These are phyloP conservation scores for Hortaea werneckii DNA, from an alignment of 2,329 filamentous ascomycete species.

Conservation along the genomic window DNA sequence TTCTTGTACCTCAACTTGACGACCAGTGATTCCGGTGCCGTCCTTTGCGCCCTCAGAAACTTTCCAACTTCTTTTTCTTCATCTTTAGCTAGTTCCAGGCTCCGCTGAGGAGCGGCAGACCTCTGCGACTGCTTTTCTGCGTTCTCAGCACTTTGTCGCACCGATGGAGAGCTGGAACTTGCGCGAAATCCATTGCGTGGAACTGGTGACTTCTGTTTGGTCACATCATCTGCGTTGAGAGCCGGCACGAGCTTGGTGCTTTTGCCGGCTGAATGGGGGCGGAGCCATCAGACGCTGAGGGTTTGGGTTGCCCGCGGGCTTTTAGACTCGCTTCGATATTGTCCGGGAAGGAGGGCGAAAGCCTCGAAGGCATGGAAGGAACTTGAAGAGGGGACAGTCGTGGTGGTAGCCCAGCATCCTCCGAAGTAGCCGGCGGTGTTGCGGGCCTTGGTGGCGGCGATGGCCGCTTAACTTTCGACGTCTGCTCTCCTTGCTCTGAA, in stretches of 20 bases:
- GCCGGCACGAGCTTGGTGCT: constrained; percentile 14
- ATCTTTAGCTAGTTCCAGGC: constrained; percentile 9
- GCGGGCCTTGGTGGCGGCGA: not conserved
- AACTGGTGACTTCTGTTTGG: constrained; percentile 19
- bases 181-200: constrained; percentile 21
- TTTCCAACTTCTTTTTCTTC: constrained; percentile 13
- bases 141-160: constrained; percentile 8
- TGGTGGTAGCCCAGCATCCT: constrained; percentile 7
- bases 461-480: constrained; percentile 1
- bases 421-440: not conserved
- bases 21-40: constrained; percentile 9
- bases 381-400: constrained; percentile 16
- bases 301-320: constrained; percentile 20
- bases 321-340: constrained; percentile 45
- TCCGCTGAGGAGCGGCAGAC: constrained; percentile 3
- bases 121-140: not conserved
- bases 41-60: constrained; percentile 6
- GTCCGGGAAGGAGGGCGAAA: constrained; percentile 49
- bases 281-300: constrained; percentile 9
- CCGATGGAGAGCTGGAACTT: constrained; percentile 18
- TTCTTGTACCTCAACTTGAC: constrained; percentile 23
- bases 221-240: constrained; percentile 6
- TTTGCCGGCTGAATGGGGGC: constrained; percentile 10
- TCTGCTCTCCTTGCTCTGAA: not conserved
- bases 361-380: constrained; percentile 39